Evolutionary conservation across 2,329 filamentous ascomycete species (phyloP).

Genomic region (Gremmenia infestans): DNA sequence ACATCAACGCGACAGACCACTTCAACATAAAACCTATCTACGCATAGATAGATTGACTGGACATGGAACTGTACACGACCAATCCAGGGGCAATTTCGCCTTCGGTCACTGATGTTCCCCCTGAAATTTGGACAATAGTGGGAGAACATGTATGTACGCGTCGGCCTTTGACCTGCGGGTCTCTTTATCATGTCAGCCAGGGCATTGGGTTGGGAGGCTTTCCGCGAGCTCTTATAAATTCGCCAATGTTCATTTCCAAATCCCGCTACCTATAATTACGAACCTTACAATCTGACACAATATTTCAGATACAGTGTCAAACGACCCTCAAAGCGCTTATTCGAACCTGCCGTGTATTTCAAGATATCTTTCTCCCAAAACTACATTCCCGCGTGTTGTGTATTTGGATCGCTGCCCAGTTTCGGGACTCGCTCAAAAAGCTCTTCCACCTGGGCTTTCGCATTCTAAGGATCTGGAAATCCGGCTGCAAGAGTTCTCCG

Average conservation of each 20-base stretch:
- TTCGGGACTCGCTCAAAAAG: neutral
- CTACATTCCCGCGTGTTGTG: neutral
- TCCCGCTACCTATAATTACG: neutral
- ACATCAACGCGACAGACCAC: too few species aligned
- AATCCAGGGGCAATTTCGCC: neutral
- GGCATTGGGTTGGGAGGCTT: too few species aligned
- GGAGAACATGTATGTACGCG: neutral
- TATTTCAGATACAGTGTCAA: neutral
- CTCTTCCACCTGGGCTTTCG: neutral
- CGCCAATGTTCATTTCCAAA: neutral
- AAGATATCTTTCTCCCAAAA: constrained; percentile 3
- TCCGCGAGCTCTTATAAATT: neutral
- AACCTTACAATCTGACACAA: too few species aligned
- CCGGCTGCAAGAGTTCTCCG: neutral
- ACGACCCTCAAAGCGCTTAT: constrained; percentile 30
- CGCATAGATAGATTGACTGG: too few species aligned
- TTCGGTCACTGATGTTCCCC: neutral
- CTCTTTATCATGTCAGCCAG: too few species aligned
- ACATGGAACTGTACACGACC: too few species aligned
- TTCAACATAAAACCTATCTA: too few species aligned
- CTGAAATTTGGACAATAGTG: neutral
- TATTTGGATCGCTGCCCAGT: neutral
- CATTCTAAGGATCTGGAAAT: constrained; percentile 8
- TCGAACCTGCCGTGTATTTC: constrained; percentile 1
- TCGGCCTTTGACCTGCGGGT: neutral